Evolutionary conservation across 768 basidiomycete species (phyloP).

Genomic region (Leccinum olivaceopallidum): DNA sequence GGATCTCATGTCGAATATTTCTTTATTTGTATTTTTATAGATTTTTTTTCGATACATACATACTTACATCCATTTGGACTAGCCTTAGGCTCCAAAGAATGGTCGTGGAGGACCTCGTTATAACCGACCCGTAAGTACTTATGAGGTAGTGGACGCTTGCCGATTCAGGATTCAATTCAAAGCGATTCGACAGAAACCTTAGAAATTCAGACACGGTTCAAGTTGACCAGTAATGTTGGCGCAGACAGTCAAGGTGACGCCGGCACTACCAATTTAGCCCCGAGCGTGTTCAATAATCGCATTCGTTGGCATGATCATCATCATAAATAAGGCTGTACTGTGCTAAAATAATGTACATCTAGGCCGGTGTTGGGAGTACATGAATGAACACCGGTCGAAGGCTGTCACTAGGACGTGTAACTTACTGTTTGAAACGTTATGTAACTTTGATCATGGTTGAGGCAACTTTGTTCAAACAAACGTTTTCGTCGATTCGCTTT

Average conservation of each 20-base stretch:
- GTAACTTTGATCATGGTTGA: background rate
- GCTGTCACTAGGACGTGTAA: background rate
- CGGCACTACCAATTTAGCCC: background rate
- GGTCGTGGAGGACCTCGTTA: no score
- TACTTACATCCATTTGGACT: no score
- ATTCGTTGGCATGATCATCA: background rate
- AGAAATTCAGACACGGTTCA: no score
- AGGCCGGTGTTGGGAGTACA: background rate
- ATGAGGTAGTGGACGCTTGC: no score
- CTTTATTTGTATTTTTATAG: background rate
- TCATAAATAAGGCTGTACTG: background rate
- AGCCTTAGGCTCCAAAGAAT: no score
- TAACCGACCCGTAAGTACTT: no score
- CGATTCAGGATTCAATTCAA: no score
- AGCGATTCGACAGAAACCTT: no score
- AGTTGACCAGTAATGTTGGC: no score
- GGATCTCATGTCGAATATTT: background rate
- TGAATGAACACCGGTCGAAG: background rate
- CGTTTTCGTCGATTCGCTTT: background rate
- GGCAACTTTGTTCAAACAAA: background rate
- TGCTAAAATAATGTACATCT: background rate
- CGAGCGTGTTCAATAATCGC: background rate
- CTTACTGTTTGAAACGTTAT: background rate
- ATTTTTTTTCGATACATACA: no score
- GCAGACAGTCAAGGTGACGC: no score